Conservation (phyloP, 1,284 basidiomycete species). For the Stygiomarasmius scandens region DNA sequence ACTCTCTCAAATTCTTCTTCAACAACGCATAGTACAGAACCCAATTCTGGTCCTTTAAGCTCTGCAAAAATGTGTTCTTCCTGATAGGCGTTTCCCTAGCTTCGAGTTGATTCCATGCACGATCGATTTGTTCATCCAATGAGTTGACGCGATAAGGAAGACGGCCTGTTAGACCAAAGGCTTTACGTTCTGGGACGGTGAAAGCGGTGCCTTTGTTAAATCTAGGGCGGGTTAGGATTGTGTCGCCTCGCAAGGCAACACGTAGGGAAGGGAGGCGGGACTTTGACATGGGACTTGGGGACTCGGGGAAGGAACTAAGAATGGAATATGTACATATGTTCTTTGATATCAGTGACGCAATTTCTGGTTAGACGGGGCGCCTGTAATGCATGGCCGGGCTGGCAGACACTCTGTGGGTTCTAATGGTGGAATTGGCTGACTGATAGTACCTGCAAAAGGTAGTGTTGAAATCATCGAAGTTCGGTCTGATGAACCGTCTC, state of each 20-base stretch:
- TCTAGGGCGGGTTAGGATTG: constrained; percentile 63
- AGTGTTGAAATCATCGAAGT: too few relatives aligned
- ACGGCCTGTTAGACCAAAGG: constrained; percentile 76
- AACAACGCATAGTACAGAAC: constrained; percentile 75
- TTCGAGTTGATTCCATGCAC: constrained; percentile 71
- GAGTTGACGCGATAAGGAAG: constrained; percentile 76
- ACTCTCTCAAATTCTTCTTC: constrained; percentile 64
- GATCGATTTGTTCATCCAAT: constrained; percentile 73
- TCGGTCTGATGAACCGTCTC: too few relatives aligned
- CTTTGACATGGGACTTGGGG: neutral
- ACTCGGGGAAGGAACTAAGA: neutral
- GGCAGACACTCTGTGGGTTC: too few relatives aligned
- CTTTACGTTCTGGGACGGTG: constrained; percentile 62
- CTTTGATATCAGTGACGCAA: too few relatives aligned
- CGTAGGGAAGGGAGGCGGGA: constrained; percentile 21
- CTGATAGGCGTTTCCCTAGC: constrained; percentile 50
- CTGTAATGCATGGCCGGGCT: too few relatives aligned
- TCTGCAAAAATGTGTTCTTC: constrained; percentile 75
- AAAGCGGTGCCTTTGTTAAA: constrained; percentile 81
- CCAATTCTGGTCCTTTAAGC: constrained; percentile 75
- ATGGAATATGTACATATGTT: too few relatives aligned
- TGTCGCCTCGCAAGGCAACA: constrained; percentile 60
- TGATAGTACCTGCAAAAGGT: too few relatives aligned
- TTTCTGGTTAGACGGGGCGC: too few relatives aligned
- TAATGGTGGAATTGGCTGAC: too few relatives aligned